Conservation (phyloP, 805 yeast genomes). For the Spathaspora passalidarum region DNA sequence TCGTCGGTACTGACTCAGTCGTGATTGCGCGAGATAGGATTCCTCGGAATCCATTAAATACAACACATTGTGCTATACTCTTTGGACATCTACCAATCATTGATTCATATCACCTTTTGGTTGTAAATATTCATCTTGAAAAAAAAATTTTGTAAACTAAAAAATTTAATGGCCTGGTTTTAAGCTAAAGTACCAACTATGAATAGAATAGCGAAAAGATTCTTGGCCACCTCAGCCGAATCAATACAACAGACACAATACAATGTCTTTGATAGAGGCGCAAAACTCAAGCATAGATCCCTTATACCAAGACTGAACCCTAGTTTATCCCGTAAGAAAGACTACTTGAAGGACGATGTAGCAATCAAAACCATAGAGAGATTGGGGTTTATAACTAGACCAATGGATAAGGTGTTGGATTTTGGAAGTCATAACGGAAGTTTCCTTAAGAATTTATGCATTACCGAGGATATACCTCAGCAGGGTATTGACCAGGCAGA, state of each 20-base stretch:
- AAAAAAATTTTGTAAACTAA: neutral
- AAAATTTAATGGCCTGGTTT: neutral
- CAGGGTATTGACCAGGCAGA: conserved; percentile 30
- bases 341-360: conserved; percentile 72
- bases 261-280: conserved; percentile 55
- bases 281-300: conserved; percentile 61
- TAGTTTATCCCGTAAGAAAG: conserved; percentile 51
- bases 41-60: too few species aligned
- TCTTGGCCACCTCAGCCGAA: conserved; percentile 26
- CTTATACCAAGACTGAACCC: conserved; percentile 46
- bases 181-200: neutral
- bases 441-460: conserved; percentile 42
- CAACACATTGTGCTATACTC: too few species aligned
- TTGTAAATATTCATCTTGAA: too few species aligned
- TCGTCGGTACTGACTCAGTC: too few species aligned
- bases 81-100: too few species aligned
- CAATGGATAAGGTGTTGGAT: conserved; percentile 60
- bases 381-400: conserved; percentile 66
- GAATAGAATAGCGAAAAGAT: conserved; percentile 6
- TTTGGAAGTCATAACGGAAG: conserved; percentile 75
- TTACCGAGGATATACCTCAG: conserved; percentile 15
- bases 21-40: too few species aligned
- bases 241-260: conserved; percentile 26
- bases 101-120: too few species aligned
- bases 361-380: conserved; percentile 73